Percentiles rank a stretch among this genome's conserved stretches.
These are phyloP conservation scores for Ulota crispa DNA, from an alignment of 225 moss, liverwort and hornwort species.

Conservation along the genomic window DNA sequence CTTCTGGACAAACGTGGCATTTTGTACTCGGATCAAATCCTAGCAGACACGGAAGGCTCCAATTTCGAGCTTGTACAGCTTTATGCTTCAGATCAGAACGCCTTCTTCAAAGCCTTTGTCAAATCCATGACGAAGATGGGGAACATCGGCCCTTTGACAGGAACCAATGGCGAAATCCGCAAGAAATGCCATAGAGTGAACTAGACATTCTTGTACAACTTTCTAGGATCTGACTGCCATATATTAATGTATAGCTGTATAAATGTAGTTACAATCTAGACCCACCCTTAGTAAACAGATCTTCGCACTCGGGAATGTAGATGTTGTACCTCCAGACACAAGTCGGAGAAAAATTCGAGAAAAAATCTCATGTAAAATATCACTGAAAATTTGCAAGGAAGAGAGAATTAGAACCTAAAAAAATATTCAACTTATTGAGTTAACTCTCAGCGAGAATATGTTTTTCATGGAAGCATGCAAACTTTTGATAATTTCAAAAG, in stretches of 20 bases:
- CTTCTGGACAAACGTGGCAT: conserved; percentile 40
- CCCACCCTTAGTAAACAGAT: conserved; percentile 19
- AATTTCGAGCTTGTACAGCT: conserved; percentile 23
- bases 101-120: conserved; percentile 59
- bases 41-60: conserved; percentile 31
- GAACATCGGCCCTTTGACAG: conserved; percentile 48
- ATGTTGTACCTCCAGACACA: conserved; percentile 20
- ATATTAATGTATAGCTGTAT: conserved; percentile 18
- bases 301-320: conserved; percentile 24
- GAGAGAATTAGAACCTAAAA: conserved; percentile 5
- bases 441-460: conserved; percentile 12
- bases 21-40: conserved; percentile 68
- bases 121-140: conserved; percentile 75
- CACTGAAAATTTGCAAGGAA: conserved; percentile 11
- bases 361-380: conserved; percentile 32
- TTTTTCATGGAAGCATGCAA: conserved; percentile 18
- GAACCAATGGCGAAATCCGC: conserved; percentile 62
- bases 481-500: conserved; percentile 2
- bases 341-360: conserved; percentile 24
- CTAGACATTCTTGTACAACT: conserved; percentile 27
- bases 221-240: neutral
- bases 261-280: conserved; percentile 16
- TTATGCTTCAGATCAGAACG: conserved; percentile 42
- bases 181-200: conserved; percentile 41
- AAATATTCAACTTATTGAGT: conserved; percentile 1